Evolutionary conservation across 768 basidiomycete genomes (phyloP).

Genomic region (Mrakia blollopis): DNA sequence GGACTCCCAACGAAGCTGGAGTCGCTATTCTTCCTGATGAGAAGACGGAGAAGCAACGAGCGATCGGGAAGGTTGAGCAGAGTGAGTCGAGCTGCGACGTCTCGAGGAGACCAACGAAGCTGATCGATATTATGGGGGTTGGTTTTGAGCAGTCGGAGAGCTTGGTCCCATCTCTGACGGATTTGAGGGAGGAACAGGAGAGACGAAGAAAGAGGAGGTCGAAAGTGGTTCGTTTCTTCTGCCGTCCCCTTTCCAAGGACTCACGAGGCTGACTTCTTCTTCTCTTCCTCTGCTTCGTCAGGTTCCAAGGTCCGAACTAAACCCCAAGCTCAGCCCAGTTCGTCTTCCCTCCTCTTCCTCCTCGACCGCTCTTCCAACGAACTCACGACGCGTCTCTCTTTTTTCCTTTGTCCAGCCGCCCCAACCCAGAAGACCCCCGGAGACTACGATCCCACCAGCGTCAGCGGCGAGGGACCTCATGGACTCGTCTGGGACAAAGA

Average conservation of each 20-base stretch:
- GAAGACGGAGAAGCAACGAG: neutral
- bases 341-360: neutral
- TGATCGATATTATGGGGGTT: neutral
- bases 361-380: neutral
- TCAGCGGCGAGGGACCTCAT: neutral
- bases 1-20: neutral
- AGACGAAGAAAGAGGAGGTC: no score
- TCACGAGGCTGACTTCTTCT: neutral
- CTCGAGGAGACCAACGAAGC: neutral
- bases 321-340: neutral
- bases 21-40: neutral
- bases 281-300: neutral
- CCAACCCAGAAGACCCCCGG: neutral
- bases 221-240: neutral
- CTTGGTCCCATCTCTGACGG: neutral
- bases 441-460: neutral
- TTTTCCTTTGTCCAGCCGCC: neutral
- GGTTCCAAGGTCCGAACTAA: neutral
- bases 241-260: no score
- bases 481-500: neutral
- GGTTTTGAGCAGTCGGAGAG: neutral
- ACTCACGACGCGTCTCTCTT: neutral
- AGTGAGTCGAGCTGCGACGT: neutral
- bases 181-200: neutral
- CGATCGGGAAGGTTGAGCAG: neutral